Base-by-base conservation (phyloP, 805 yeast genomes). In the Ogataea angusta region DNA sequence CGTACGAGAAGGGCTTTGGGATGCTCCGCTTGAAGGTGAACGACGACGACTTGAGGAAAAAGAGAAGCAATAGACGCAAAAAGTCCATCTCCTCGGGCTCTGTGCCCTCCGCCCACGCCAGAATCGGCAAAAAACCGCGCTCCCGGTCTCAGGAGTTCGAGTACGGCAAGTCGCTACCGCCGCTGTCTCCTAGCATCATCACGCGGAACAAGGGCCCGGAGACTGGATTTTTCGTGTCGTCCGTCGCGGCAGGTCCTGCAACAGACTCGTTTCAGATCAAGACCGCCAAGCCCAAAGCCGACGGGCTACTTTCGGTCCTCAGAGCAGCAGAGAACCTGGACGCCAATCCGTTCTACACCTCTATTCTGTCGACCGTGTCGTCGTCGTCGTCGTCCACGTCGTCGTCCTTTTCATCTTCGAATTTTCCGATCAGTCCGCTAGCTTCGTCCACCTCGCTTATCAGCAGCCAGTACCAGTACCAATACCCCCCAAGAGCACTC, bases 1-100 rank as follows among this genome's bases (percentile, higher is more conserved):
- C 89, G 0, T 57, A 62, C 47, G 82, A 79, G 45, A 64, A 65
- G 8, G 86, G 85, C 0, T 83, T 77, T 62, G 89, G 90, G 3
- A 75, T 78, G 64, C 67, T 83, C 38, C 64, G 70, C 43, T 60
- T 74, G 59, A 70, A 47, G 25, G 53, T 57, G 10, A 52, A 52
- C 25, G 63, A 56, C 30, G 51, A 52, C 8, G 63, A 57, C 9
- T 39, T 57, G 38, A 52, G 49, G 43, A 52, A 51, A 24, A 51
- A 48, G 28, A 40, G 56, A 27, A 47, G 39, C 10, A 45, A 53
- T 35, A 51, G 49, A 33, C 49, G 56, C 37, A 49, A 50, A 13
- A 53, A 43, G 31, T 23, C 43, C 29, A 22, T 29, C 13, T 24
- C 40, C 10, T 16, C 37, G 9, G 33, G 18, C 15, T 21, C 25